Conservation (phyloP, 805 yeast genomes). For the Metschnikowia reukaufii region DNA sequence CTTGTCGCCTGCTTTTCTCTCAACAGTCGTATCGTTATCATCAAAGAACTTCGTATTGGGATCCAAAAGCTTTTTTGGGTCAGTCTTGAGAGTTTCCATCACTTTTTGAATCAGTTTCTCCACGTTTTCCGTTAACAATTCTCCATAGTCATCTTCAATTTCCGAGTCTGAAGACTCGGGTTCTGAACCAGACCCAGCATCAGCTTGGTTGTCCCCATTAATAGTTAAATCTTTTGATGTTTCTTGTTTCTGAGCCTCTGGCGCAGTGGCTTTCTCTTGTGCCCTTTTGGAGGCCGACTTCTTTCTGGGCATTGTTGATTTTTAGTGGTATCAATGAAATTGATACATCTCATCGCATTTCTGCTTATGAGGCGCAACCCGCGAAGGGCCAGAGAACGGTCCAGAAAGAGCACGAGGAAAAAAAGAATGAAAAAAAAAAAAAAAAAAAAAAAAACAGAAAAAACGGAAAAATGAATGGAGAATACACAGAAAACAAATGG, state of each 20-base stretch:
- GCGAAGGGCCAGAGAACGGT: constrained; percentile 5
- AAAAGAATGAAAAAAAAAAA: background rate
- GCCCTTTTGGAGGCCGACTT: constrained; percentile 80
- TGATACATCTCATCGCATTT: constrained; percentile 16
- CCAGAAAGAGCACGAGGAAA: background rate
- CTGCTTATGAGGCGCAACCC: background rate
- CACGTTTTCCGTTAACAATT: constrained; percentile 79
- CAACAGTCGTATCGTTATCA: constrained; percentile 47
- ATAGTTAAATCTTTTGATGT: background rate
- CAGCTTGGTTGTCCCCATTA: constrained; percentile 27
- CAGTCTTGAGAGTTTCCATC: constrained; percentile 62
- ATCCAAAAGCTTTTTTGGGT: constrained; percentile 66
- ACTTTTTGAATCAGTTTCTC: constrained; percentile 78
- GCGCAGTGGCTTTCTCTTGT: constrained; percentile 37
- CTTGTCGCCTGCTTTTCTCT: constrained; percentile 35
- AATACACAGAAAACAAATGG: background rate
- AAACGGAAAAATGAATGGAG: background rate
- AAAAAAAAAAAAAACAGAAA: background rate
- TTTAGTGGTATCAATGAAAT: background rate
- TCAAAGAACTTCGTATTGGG: constrained; percentile 73
- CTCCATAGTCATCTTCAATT: constrained; percentile 91
- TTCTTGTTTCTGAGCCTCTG: background rate
- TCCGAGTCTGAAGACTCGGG: constrained; percentile 48
- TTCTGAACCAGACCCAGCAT: constrained; percentile 29
- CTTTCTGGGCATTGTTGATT: constrained; percentile 70